These are phyloP conservation scores for Syzygium oleosum DNA, from an alignment of 345 rosid species.

Conservation along the genomic window DNA sequence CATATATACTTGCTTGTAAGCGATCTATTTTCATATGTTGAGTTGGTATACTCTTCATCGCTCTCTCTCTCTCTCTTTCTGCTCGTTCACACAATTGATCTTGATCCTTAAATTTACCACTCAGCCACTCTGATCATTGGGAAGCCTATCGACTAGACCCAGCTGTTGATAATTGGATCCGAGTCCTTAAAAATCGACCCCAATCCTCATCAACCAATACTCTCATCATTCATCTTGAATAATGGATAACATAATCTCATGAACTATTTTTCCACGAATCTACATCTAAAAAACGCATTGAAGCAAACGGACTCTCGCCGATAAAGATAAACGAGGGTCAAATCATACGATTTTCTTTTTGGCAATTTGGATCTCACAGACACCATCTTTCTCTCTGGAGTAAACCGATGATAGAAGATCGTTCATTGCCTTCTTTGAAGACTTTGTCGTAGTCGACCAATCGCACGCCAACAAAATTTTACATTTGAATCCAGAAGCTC, in stretches of 20 bases:
- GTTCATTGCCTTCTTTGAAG: neutral
- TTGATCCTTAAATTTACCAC: neutral
- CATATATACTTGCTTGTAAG: neutral
- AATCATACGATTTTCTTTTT: neutral
- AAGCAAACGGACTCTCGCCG: neutral
- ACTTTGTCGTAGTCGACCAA: neutral
- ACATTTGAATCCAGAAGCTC: neutral
- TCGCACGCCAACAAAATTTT: neutral
- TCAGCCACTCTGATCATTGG: neutral
- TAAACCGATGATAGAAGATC: neutral
- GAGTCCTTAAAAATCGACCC: neutral
- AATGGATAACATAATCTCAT: neutral
- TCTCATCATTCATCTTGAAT: neutral
- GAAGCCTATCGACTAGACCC: neutral
- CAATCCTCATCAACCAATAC: neutral
- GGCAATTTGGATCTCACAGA: neutral
- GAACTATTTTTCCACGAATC: neutral
- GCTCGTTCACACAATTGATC: neutral
- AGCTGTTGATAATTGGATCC: neutral
- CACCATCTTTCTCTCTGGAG: neutral
- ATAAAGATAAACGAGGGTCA: neutral
- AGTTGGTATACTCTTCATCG: neutral
- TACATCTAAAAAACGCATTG: neutral
- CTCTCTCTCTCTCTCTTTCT: neutral
- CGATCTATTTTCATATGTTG: neutral